Conservation (phyloP, 1,284 basidiomycete genomes). For the Ganoderma lingzhi region DNA sequence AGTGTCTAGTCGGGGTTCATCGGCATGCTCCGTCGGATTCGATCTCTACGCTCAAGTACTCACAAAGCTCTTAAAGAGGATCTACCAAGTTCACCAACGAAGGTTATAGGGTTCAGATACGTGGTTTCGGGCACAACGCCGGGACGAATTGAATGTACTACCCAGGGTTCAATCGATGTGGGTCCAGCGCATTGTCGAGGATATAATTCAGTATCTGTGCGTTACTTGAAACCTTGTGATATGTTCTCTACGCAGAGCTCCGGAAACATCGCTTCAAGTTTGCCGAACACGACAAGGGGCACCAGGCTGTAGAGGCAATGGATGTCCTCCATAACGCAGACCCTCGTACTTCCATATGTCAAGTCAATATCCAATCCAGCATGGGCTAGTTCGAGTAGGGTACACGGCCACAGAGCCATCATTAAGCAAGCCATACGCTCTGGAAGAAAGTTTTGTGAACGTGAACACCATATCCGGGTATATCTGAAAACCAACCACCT, state of each 20-base stretch:
- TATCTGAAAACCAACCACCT: background rate
- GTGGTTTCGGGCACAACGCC: background rate
- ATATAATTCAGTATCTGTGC: background rate
- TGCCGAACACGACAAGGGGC: no score
- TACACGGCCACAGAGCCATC: slow-evolving; percentile 1
- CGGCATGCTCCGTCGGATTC: no score
- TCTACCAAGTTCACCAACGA: no score
- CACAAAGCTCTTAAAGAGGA: no score
- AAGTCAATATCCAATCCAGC: background rate
- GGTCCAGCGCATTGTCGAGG: background rate
- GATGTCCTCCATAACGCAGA: background rate
- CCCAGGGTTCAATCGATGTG: background rate
- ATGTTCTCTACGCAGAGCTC: no score
- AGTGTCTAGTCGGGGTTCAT: no score
- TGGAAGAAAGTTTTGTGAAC: background rate
- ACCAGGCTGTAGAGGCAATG: no score
- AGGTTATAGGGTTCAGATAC: no score
- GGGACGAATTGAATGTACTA: background rate
- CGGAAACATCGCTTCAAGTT: no score
- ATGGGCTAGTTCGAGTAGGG: background rate
- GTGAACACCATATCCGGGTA: background rate
- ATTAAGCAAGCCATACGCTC: background rate
- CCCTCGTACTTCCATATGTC: background rate
- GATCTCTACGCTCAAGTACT: no score
- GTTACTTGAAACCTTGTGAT: background rate